Evolutionary conservation across 108 stramenopile genomes (phyloP).

Genomic region (Craspedostauros australis): DNA sequence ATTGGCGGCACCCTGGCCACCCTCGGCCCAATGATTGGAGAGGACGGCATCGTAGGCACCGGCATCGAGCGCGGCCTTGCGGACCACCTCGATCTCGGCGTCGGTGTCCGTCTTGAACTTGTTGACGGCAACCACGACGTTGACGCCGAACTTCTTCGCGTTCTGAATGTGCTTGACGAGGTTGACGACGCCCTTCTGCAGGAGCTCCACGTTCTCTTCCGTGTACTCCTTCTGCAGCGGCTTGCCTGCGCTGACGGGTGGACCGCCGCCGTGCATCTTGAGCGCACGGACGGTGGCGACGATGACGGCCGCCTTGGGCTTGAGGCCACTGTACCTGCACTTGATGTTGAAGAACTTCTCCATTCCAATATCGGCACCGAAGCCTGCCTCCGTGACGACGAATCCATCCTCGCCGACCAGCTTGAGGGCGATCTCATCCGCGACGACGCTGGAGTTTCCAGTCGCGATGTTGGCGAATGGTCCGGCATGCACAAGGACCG

Average conservation of each 20-base stretch:
- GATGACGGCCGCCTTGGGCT: slow-evolving; percentile 92
- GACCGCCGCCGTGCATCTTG: slow-evolving; percentile 99
- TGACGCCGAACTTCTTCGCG: slow-evolving; percentile 93
- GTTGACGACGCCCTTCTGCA: slow-evolving; percentile 81
- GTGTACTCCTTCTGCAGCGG: slow-evolving; percentile 79
- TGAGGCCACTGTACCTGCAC: slow-evolving; percentile 84
- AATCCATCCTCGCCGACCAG: slow-evolving; percentile 91
- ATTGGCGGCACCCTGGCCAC: slow-evolving; percentile 92
- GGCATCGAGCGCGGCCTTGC: slow-evolving; percentile 73
- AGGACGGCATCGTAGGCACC: slow-evolving; percentile 90
- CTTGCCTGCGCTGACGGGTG: slow-evolving; percentile 86
- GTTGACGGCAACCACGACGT: slow-evolving; percentile 92
- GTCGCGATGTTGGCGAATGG: slow-evolving; percentile 97
- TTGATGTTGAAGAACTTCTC: slow-evolving; percentile 99
- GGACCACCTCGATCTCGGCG: slow-evolving; percentile 89
- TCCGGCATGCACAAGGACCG: slow-evolving; percentile 96
- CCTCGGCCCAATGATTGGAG: slow-evolving; percentile 95
- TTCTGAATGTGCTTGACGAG: slow-evolving; percentile 91
- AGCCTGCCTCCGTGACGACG: slow-evolving; percentile 97
- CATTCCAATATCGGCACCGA: slow-evolving; percentile 97
- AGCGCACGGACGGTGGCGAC: slow-evolving; percentile 98
- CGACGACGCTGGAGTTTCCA: slow-evolving; percentile 94
- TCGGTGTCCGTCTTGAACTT: slow-evolving; percentile 89
- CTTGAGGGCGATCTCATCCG: slow-evolving; percentile 90
- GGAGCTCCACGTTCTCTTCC: slow-evolving; percentile 73